These are phyloP conservation scores for Brasenia schreberi DNA, from an alignment of 164 flowering plant genomes.

Conservation along the genomic window DNA sequence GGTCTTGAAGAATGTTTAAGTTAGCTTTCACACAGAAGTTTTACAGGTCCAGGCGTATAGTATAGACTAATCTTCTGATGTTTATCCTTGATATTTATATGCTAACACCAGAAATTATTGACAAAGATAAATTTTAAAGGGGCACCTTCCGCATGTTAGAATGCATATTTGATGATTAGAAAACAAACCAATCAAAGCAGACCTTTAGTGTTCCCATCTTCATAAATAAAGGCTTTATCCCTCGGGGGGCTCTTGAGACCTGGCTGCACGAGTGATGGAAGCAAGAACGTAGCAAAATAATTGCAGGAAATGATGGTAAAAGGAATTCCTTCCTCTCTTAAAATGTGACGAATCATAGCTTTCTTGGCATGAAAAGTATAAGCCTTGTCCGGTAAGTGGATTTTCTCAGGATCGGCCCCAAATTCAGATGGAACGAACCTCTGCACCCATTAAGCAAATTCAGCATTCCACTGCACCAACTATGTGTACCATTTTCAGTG, in stretches of 20 bases:
- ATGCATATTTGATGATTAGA: too few species aligned
- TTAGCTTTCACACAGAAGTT: too few species aligned
- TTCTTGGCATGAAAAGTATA: slow-evolving; percentile 43
- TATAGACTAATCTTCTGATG: too few species aligned
- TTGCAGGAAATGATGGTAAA: slow-evolving; percentile 61
- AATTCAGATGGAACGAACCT: slow-evolving; percentile 91
- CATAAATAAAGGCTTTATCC: slow-evolving; percentile 59
- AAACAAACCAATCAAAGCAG: neutral
- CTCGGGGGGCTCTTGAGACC: slow-evolving; percentile 50
- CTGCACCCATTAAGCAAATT: slow-evolving; percentile 21
- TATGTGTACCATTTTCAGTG: neutral
- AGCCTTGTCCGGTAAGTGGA: slow-evolving; percentile 32
- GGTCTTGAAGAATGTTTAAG: too few species aligned
- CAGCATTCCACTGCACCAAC: neutral
- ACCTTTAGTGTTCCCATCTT: slow-evolving; percentile 81
- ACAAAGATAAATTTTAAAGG: too few species aligned
- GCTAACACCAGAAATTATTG: too few species aligned
- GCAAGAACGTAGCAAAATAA: slow-evolving; percentile 49
- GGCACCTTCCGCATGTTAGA: too few species aligned
- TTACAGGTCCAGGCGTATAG: too few species aligned
- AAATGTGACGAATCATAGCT: slow-evolving; percentile 50
- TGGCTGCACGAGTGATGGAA: slow-evolving; percentile 77
- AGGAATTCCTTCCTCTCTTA: slow-evolving; percentile 69
- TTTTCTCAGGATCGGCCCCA: slow-evolving; percentile 61
- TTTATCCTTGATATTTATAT: too few species aligned